These are phyloP conservation scores for Scutellaria baicalensis DNA, from an alignment of 257 asterid genomes.

Conservation along the genomic window DNA sequence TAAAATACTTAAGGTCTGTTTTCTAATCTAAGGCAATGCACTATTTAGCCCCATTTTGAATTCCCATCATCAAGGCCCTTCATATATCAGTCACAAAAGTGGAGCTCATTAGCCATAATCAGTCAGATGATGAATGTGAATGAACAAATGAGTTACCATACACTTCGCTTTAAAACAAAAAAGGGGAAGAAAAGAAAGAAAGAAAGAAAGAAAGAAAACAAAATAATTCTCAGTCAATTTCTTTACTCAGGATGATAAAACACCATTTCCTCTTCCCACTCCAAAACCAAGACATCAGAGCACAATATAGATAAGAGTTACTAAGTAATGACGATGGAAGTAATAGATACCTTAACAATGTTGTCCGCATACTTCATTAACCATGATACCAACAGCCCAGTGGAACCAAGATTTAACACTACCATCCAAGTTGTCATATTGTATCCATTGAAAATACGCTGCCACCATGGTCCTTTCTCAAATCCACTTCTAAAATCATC, in stretches of 20 bases:
- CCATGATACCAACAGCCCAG: constrained; percentile 95
- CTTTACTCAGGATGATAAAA: background rate
- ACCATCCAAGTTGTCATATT: constrained; percentile 85
- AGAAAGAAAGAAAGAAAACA: background rate
- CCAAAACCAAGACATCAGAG: background rate
- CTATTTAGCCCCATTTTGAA: background rate
- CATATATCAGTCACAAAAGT: background rate
- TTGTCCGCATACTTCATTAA: constrained; percentile 97
- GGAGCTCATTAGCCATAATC: background rate
- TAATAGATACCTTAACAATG: constrained; percentile 68
- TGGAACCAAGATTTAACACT: constrained; percentile 88
- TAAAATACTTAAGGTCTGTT: background rate
- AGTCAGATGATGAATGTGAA: background rate
- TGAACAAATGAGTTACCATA: background rate
- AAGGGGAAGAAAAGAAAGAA: too few relatives aligned
- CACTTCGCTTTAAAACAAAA: background rate
- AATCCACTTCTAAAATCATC: constrained; percentile 92
- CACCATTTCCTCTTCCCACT: background rate
- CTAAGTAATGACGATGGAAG: background rate
- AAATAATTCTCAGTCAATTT: background rate
- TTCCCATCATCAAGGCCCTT: background rate
- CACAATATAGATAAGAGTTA: background rate
- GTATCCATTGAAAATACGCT: constrained; percentile 77
- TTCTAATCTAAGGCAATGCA: background rate
- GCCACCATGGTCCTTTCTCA: constrained; percentile 97